Base-by-base conservation (phyloP, 768 basidiomycete genomes). In the Paxillus ammoniavirescens region DNA sequence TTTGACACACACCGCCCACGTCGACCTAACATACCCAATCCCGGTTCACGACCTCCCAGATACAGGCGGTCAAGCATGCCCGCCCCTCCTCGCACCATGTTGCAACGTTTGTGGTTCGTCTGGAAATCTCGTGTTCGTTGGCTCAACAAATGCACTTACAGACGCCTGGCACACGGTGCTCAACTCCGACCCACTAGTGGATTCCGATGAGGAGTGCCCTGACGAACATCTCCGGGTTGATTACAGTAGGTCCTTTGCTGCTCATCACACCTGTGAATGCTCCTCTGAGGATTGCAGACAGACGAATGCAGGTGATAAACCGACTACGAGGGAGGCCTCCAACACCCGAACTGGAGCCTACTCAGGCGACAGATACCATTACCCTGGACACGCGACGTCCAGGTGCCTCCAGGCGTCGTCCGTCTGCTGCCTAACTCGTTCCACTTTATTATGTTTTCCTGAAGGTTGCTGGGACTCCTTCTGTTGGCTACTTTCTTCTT, bases 91-190 rank as follows among this genome's bases (percentile, higher is more conserved):
- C 73, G 80, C 49, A 79, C 78, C 15, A 82, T 89, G 78, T 65
- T 91, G 38, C 80, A 91, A 64, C 85, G 89, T 91, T 72, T 57
- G 84, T 62, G 17, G 37, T 46, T 44, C 54, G 49, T 51, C 23
- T 15, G 30, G 6, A 33, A 47, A 52, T 26, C 23, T 37, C 31
- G 9, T 49, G 9, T 5, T 31, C 42, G 47, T 36, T 41, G 42
- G 49, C 55, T 58, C 42, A 61, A 38, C 41, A 31, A 21, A 47
- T 36, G 35, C 42, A 41, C 58, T 61, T 40, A 17, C 62, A 91
- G 89, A 90, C 64, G 84, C 89, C 14, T 91, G 86, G 86, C 82
- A 87, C 61, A 76, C 80, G 14, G 75, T 84, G 52, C 79, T 75
- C 49, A 82, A 78, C 30, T 80, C 82, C 36, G 89, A 91, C 63